Evolutionary conservation across 192 early-diverging fungal species (phyloP).

Genomic region (Podochytrium sp.): DNA sequence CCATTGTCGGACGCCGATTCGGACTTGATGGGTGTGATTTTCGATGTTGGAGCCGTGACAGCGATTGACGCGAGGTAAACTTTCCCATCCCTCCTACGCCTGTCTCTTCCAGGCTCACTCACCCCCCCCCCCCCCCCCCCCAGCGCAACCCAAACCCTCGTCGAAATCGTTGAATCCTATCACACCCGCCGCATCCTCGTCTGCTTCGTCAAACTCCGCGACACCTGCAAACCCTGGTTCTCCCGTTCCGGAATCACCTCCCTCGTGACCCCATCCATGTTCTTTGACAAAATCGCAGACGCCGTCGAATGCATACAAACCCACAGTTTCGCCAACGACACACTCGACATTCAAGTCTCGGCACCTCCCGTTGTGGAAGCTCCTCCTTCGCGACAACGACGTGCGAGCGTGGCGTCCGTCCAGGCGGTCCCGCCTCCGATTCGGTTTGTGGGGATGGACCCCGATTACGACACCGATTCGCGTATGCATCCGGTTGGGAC

Average conservation of each 20-base stretch:
- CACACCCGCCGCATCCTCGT: slow-evolving; percentile 79
- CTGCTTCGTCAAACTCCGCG: slow-evolving; percentile 89
- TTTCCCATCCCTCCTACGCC: slow-evolving; percentile 22
- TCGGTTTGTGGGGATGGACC: background rate
- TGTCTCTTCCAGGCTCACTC: no score
- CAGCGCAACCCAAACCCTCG: slow-evolving; percentile 81
- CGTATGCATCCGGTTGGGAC: background rate
- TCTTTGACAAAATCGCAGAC: slow-evolving; percentile 71
- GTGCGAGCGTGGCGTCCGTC: no score
- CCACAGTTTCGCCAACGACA: no score
- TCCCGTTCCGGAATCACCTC: slow-evolving; percentile 69
- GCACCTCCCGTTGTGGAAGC: no score
- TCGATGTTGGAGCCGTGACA: slow-evolving; percentile 90
- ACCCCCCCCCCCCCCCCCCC: background rate
- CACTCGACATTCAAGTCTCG: no score
- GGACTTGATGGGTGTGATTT: slow-evolving; percentile 78
- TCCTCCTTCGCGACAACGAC: no score
- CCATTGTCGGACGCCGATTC: background rate
- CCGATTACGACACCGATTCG: background rate
- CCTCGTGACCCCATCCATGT: slow-evolving; percentile 63
- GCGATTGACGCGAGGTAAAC: slow-evolving; percentile 84
- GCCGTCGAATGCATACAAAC: slow-evolving; percentile 46
- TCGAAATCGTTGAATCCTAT: slow-evolving; percentile 90
- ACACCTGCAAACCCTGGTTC: slow-evolving; percentile 71
- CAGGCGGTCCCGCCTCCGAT: background rate